phyloP scores from a whole-genome alignment of 2,329 filamentous ascomycete species.

The Colletotrichum tanaceti region DNA sequence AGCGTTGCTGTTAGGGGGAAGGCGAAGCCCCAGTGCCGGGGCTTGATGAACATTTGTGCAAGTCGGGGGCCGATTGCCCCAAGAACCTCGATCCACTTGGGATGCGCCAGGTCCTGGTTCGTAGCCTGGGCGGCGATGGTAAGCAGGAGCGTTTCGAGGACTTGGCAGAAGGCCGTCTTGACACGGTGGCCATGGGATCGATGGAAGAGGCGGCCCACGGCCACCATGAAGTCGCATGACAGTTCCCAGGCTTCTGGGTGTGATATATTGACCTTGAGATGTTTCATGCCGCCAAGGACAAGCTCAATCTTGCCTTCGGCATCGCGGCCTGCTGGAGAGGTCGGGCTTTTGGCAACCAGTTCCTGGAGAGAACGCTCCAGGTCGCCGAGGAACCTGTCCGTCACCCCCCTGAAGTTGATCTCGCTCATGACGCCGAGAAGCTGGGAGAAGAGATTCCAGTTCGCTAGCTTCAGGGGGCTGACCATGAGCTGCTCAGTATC shows the following conservation, averaged over 20 bases:
- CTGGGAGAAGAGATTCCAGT: constrained; percentile 95
- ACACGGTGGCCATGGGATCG: constrained; percentile 88
- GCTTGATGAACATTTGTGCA: constrained; percentile 87
- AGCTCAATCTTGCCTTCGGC: constrained; percentile 86
- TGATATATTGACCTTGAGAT: constrained; percentile 80
- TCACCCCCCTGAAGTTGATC: constrained; percentile 87
- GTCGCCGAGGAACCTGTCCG: constrained; percentile 83
- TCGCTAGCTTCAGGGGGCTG: constrained; percentile 87
- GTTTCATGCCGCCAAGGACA: constrained; percentile 90
- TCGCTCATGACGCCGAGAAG: constrained; percentile 96
- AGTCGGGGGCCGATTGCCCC: constrained; percentile 82
- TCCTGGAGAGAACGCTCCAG: constrained; percentile 83
- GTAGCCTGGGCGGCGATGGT: constrained; percentile 86
- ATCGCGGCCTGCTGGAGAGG: constrained; percentile 67
- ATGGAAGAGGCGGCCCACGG: constrained; percentile 83
- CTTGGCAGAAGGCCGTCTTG: constrained; percentile 94
- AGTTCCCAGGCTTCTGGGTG: constrained; percentile 83
- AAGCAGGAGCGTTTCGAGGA: constrained; percentile 86
- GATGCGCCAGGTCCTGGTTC: constrained; percentile 78
- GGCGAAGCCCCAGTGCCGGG: constrained; percentile 88
- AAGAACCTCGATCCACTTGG: constrained; percentile 89
- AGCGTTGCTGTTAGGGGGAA: constrained; percentile 90
- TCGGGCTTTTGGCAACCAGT: constrained; percentile 75
- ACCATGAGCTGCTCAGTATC: constrained; percentile 83
- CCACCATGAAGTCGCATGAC: constrained; percentile 88